Percentiles rank a stretch among this genome's conserved stretches.
These are phyloP conservation scores for Hanseniaspora meyeri DNA, from an alignment of 805 yeast species.

Conservation along the genomic window DNA sequence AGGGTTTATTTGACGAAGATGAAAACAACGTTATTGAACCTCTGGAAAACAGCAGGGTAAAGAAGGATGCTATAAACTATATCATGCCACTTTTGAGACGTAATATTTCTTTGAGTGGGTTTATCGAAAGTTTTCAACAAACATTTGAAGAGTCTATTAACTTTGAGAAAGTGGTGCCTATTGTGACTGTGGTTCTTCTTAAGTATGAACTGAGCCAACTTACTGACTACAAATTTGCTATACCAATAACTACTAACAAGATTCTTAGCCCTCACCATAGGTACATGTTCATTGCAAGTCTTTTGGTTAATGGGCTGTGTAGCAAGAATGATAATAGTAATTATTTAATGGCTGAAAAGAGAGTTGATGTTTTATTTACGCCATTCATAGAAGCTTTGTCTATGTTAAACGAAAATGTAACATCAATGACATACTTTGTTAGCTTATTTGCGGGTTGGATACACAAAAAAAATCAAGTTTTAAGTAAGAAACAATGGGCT, in stretches of 20 bases:
- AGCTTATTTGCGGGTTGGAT: not conserved
- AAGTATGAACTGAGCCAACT: not conserved
- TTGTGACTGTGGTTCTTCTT: not conserved
- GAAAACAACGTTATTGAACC: not conserved
- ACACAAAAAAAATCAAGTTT: not conserved
- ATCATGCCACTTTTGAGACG: not conserved
- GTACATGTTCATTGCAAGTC: not conserved
- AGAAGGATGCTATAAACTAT: slow-evolving; percentile 1
- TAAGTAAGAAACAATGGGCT: not conserved
- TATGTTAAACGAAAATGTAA: not conserved
- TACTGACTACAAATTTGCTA: not conserved
- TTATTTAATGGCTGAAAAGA: too few relatives aligned
- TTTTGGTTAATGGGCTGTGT: not conserved
- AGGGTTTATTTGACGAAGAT: not conserved
- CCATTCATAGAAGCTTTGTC: not conserved
- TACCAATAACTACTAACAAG: not conserved
- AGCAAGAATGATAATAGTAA: not conserved
- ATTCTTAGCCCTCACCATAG: not conserved
- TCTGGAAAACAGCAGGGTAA: not conserved
- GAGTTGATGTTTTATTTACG: not conserved
- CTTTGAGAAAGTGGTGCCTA: not conserved
- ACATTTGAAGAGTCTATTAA: not conserved
- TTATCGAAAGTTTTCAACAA: not conserved
- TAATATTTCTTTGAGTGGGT: not conserved
- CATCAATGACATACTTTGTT: not conserved